phyloP scores from a whole-genome alignment of 805 yeast genomes.

The Pichia heedii region DNA sequence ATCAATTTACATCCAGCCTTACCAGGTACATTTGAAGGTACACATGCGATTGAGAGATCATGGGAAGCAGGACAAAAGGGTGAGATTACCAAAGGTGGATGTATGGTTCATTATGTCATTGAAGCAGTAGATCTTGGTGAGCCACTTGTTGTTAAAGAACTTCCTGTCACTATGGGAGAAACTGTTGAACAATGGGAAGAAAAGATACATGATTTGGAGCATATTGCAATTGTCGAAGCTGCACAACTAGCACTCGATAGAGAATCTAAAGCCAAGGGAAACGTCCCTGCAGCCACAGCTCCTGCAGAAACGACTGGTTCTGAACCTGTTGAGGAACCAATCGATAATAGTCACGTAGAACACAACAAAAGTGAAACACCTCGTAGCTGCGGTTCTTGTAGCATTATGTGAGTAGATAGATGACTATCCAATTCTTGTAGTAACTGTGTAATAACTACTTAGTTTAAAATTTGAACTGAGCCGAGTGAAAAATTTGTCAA shows the following conservation, averaged over 20 bases:
- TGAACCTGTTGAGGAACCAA: too few relatives aligned
- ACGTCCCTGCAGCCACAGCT: background rate
- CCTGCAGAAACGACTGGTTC: background rate
- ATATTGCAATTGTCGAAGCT: slow-evolving; percentile 89
- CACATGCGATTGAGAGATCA: slow-evolving; percentile 93
- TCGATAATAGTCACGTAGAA: too few relatives aligned
- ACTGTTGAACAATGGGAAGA: slow-evolving; percentile 69
- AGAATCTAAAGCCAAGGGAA: background rate
- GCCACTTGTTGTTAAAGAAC: slow-evolving; percentile 75
- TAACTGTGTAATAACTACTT: too few relatives aligned
- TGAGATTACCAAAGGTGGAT: slow-evolving; percentile 67
- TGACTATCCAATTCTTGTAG: too few relatives aligned
- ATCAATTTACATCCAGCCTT: slow-evolving; percentile 95
- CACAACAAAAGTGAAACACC: too few relatives aligned
- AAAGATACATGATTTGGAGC: slow-evolving; percentile 80
- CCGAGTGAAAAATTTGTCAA: too few relatives aligned
- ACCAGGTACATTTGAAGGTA: slow-evolving; percentile 96
- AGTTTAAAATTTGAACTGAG: too few relatives aligned
- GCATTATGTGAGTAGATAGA: too few relatives aligned
- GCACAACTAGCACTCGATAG: slow-evolving; percentile 39
- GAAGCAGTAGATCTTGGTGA: slow-evolving; percentile 92
- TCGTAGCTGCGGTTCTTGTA: too few relatives aligned
- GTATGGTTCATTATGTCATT: slow-evolving; percentile 96
- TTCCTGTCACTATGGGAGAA: slow-evolving; percentile 65
- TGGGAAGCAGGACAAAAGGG: slow-evolving; percentile 93